Percentiles rank a stretch among this genome's conserved stretches.
phyloP scores from a whole-genome alignment of 1,284 basidiomycete genomes.

The Rhodotorula sp. region DNA sequence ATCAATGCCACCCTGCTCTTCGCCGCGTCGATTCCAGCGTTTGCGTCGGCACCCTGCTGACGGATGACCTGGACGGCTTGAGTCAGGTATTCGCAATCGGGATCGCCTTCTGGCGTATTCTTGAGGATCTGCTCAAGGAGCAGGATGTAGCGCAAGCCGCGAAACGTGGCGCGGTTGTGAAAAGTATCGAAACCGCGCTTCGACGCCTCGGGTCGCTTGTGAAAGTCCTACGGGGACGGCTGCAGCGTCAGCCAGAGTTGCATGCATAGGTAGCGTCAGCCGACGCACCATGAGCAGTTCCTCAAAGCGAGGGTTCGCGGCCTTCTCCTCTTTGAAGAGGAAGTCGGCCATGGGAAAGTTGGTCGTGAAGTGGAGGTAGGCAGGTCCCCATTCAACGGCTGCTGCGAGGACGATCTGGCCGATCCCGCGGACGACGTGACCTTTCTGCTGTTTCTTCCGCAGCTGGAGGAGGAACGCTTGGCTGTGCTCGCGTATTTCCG shows the following conservation, averaged over 20 bases:
- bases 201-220: slow-evolving; percentile 70
- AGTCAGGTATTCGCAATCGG: slow-evolving; percentile 70
- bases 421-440: slow-evolving; percentile 74
- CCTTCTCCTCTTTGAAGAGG: slow-evolving; percentile 76
- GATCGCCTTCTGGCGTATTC: slow-evolving; percentile 62
- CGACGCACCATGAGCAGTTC: slow-evolving; percentile 76
- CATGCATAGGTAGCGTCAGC: neutral
- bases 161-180: slow-evolving; percentile 81
- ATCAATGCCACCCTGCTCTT: slow-evolving; percentile 84
- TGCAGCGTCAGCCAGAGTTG: neutral
- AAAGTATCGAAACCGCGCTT: slow-evolving; percentile 82
- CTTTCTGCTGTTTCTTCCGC: slow-evolving; percentile 82
- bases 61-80: slow-evolving; percentile 82
- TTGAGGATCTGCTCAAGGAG: slow-evolving; percentile 75
- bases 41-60: slow-evolving; percentile 65
- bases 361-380: slow-evolving; percentile 82
- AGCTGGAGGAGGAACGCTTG: slow-evolving; percentile 76
- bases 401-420: slow-evolving; percentile 88
- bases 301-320: slow-evolving; percentile 75
- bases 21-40: slow-evolving; percentile 73
- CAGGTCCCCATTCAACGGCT: slow-evolving; percentile 79
- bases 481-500: slow-evolving; percentile 78
- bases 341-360: slow-evolving; percentile 82
- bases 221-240: slow-evolving; percentile 56
- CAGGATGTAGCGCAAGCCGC: slow-evolving; percentile 82